A percentile compares a stretch with the other conserved stretches of the same genome.
These are phyloP conservation scores for Pseudoturritis turrita DNA, from an alignment of 345 rosid species.

Conservation along the genomic window DNA sequence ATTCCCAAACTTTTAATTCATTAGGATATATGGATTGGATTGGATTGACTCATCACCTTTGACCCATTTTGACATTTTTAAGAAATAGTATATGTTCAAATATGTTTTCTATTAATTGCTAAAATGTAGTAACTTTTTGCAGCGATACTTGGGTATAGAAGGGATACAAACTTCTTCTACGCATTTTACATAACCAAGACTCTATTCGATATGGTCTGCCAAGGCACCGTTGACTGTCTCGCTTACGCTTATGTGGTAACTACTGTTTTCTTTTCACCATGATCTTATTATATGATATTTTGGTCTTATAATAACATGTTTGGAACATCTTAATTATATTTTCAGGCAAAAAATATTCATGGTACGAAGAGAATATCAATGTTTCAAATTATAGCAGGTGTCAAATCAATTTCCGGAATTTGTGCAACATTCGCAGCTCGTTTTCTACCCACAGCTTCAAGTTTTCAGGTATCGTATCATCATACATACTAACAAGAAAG, in stretches of 20 bases:
- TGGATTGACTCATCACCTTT: no score
- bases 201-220: slow-evolving; percentile 57
- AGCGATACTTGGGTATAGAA: slow-evolving; percentile 75
- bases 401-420: slow-evolving; percentile 40
- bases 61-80: no score
- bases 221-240: slow-evolving; percentile 57
- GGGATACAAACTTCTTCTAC: slow-evolving; percentile 58
- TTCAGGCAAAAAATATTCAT: slow-evolving; percentile 61
- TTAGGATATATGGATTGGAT: no score
- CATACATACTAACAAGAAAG: neutral
- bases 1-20: no score
- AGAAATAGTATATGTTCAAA: no score
- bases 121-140: slow-evolving; percentile 26
- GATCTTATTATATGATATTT: neutral
- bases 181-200: slow-evolving; percentile 54
- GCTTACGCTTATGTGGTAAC: slow-evolving; percentile 82
- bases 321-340: neutral
- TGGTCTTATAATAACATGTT: neutral
- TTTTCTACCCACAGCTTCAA: slow-evolving; percentile 45
- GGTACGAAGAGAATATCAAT: slow-evolving; percentile 46
- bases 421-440: slow-evolving; percentile 65
- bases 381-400: slow-evolving; percentile 60
- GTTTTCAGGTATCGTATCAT: slow-evolving; percentile 52
- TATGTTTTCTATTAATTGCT: neutral
- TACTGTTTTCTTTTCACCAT: neutral